Conservation (phyloP, 2,329 filamentous ascomycete genomes). For the Cytospora mali region DNA sequence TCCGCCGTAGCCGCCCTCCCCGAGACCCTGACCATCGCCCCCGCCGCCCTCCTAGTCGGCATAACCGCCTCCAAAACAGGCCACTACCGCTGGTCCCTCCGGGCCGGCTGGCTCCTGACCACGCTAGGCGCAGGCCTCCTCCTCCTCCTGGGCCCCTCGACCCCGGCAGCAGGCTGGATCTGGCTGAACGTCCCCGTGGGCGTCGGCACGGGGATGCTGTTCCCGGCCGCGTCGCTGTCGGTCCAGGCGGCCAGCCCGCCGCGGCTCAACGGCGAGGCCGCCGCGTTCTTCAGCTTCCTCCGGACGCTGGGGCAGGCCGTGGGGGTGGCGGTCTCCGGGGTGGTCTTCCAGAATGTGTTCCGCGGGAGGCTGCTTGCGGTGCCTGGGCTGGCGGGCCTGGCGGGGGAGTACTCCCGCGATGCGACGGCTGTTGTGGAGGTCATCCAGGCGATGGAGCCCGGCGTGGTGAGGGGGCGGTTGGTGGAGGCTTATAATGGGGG, state of each 20-base stretch:
- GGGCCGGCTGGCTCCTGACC: slow-evolving; percentile 62
- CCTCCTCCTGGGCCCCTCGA: slow-evolving; percentile 49
- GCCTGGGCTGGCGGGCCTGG: slow-evolving; percentile 52
- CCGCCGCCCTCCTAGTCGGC: slow-evolving; percentile 59
- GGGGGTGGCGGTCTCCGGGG: slow-evolving; percentile 68
- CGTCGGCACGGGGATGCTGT: slow-evolving; percentile 65
- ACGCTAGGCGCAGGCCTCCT: slow-evolving; percentile 61
- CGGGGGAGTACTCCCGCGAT: slow-evolving; percentile 54
- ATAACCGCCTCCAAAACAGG: slow-evolving; percentile 57
- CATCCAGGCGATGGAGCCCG: slow-evolving; percentile 54
- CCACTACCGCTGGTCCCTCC: slow-evolving; percentile 62
- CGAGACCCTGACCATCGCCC: slow-evolving; percentile 64
- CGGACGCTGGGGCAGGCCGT: slow-evolving; percentile 66
- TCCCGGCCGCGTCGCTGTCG: slow-evolving; percentile 63
- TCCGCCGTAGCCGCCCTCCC: slow-evolving; percentile 61
- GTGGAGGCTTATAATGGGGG: slow-evolving; percentile 39
- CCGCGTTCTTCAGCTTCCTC: slow-evolving; percentile 69
- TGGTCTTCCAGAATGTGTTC: slow-evolving; percentile 71
- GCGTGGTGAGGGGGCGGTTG: slow-evolving; percentile 33
- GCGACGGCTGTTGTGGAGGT: slow-evolving; percentile 61
- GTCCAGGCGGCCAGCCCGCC: slow-evolving; percentile 61
- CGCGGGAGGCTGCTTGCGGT: slow-evolving; percentile 48
- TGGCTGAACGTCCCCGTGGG: slow-evolving; percentile 63
- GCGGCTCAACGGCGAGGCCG: slow-evolving; percentile 54
- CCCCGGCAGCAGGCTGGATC: slow-evolving; percentile 57